Percentiles rank a stretch among this genome's conserved stretches.
These are phyloP conservation scores for Auricularia sp. DNA, from an alignment of 768 basidiomycete species.

Conservation along the genomic window DNA sequence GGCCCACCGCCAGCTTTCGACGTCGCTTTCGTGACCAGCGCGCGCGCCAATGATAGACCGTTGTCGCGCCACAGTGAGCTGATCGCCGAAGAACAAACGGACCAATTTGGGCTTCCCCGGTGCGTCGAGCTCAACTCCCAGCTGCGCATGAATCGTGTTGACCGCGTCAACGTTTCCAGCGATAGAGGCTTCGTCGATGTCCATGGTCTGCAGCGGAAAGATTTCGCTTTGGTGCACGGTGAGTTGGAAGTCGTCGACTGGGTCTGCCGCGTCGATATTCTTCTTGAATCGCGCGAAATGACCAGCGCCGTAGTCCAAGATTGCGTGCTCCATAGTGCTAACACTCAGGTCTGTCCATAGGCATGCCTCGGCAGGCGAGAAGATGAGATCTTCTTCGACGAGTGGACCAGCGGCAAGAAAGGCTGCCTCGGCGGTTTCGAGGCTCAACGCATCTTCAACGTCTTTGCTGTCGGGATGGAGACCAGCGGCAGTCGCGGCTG, in stretches of 20 bases:
- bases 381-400: not conserved
- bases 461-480: constrained; percentile 12
- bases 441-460: constrained; percentile 20
- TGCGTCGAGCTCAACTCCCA: constrained; percentile 11
- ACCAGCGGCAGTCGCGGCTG: constrained; percentile 25
- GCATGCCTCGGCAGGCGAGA: not conserved
- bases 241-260: constrained; percentile 18
- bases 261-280: constrained; percentile 13
- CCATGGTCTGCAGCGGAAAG: constrained; percentile 23
- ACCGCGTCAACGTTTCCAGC: constrained; percentile 26
- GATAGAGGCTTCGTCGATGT: constrained; percentile 29
- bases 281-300: constrained; percentile 19
- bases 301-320: constrained; percentile 22
- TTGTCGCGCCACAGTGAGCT: constrained; percentile 27
- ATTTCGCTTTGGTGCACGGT: constrained; percentile 21
- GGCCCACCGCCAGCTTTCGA: constrained; percentile 16
- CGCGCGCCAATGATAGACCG: constrained; percentile 23
- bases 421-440: constrained; percentile 11
- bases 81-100: constrained; percentile 24
- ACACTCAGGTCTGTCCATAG: not conserved
- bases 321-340: constrained; percentile 9
- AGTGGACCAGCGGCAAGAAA: not conserved
- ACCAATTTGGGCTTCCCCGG: constrained; percentile 9
- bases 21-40: constrained; percentile 23
- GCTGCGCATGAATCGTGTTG: constrained; percentile 20